Conservation (phyloP, 2,329 filamentous ascomycete species). For the Microdochium nivale region DNA sequence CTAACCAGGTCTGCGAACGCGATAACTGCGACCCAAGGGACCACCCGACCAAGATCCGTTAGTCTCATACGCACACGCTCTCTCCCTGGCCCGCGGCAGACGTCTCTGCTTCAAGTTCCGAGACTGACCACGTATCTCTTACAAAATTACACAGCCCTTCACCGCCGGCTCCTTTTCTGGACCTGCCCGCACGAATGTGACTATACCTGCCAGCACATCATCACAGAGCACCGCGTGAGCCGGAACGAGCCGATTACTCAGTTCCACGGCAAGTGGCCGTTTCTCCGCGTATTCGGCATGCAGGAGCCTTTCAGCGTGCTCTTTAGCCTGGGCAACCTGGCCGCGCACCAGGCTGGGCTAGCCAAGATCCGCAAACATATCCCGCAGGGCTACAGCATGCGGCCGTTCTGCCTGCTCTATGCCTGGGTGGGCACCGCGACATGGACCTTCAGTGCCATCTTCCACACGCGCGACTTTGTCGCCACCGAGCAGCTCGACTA, state of each 20-base stretch:
- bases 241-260: slow-evolving; percentile 66
- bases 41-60: slow-evolving; percentile 59
- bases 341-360: slow-evolving; percentile 75
- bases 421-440: slow-evolving; percentile 73
- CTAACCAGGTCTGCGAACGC: slow-evolving; percentile 63
- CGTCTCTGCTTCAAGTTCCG: slow-evolving; percentile 4
- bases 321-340: slow-evolving; percentile 87
- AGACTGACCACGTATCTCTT: slow-evolving; percentile 7
- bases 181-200: slow-evolving; percentile 91
- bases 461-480: slow-evolving; percentile 82
- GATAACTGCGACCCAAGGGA: slow-evolving; percentile 69
- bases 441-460: slow-evolving; percentile 85
- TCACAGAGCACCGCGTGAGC: slow-evolving; percentile 64
- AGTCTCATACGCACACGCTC: slow-evolving; percentile 20
- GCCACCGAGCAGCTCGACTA: slow-evolving; percentile 93
- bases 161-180: slow-evolving; percentile 85
- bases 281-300: slow-evolving; percentile 80
- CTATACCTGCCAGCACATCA: slow-evolving; percentile 92
- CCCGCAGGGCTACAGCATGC: slow-evolving; percentile 64
- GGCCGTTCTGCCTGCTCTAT: slow-evolving; percentile 72
- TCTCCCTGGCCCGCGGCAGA: slow-evolving; percentile 3
- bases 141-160: slow-evolving; percentile 50
- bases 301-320: slow-evolving; percentile 92
- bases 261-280: slow-evolving; percentile 99
- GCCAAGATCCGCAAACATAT: slow-evolving; percentile 60